Evolutionary conservation across 2,329 filamentous ascomycete genomes (phyloP).

Genomic region (Aspergillus nomiae): DNA sequence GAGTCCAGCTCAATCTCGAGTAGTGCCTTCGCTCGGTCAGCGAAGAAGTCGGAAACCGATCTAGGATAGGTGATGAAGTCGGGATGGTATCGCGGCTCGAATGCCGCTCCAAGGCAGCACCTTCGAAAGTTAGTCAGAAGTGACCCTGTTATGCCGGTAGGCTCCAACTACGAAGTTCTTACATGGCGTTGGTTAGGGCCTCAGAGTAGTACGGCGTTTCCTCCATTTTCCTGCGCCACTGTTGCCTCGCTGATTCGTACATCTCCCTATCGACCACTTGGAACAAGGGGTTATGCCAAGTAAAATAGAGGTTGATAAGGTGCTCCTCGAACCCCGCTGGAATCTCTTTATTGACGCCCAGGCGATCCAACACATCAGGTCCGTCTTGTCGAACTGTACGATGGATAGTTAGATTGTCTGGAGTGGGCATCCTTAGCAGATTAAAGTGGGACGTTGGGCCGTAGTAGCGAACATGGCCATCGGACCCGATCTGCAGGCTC

Average conservation of each 20-base stretch:
- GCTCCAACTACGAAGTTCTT: neutral
- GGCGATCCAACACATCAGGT: conserved; percentile 18
- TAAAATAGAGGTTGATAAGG: conserved; percentile 41
- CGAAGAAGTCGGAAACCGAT: conserved; percentile 40
- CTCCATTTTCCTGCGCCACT: conserved; percentile 15
- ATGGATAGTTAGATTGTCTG: neutral
- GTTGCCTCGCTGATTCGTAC: conserved; percentile 21
- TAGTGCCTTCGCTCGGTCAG: conserved; percentile 41
- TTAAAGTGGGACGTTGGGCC: neutral
- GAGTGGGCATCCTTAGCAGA: neutral
- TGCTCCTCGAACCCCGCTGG: conserved; percentile 35
- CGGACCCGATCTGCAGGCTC: neutral
- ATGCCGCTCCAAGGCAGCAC: conserved; percentile 24
- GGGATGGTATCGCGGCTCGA: conserved; percentile 38
- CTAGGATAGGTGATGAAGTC: conserved; percentile 35
- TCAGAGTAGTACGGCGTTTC: conserved; percentile 28
- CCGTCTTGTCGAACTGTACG: conserved; percentile 1
- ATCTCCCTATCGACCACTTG: conserved; percentile 38
- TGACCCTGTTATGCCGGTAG: neutral
- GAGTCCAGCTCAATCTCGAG: conserved; percentile 48
- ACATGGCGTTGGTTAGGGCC: conserved; percentile 30
- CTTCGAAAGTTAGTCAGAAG: neutral
- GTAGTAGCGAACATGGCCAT: neutral
- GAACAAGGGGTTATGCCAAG: conserved; percentile 43
- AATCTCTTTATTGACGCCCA: conserved; percentile 29